Evolutionary conservation across 768 basidiomycete genomes (phyloP).

Genomic region (Hypholoma fasciculare): DNA sequence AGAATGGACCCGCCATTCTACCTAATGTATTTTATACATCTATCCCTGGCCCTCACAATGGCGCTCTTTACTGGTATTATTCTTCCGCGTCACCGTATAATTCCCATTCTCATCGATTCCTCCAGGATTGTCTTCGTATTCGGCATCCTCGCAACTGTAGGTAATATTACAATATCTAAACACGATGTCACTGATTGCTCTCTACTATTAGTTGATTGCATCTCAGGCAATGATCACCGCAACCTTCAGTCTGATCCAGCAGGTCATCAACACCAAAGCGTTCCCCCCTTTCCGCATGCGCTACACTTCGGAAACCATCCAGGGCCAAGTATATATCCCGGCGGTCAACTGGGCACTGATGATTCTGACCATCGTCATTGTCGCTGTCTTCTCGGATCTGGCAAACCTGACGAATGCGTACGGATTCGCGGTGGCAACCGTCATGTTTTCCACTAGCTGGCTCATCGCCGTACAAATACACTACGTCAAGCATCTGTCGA

Average conservation of each 20-base stretch:
- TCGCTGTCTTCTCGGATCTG: constrained; percentile 57
- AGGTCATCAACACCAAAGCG: constrained; percentile 61
- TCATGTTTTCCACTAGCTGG: constrained; percentile 62
- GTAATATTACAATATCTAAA: neutral
- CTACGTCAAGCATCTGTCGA: constrained; percentile 51
- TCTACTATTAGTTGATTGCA: constrained; percentile 45
- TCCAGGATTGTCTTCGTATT: constrained; percentile 55
- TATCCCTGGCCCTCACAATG: constrained; percentile 57
- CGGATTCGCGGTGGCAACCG: constrained; percentile 65
- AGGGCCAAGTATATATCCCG: constrained; percentile 70
- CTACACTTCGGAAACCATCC: constrained; percentile 59
- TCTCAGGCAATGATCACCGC: constrained; percentile 74
- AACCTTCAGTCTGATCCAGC: constrained; percentile 61
- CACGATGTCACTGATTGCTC: neutral
- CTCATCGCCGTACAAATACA: constrained; percentile 58
- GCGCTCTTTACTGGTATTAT: constrained; percentile 50
- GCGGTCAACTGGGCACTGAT: constrained; percentile 60
- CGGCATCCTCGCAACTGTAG: constrained; percentile 62
- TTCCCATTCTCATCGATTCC: no score
- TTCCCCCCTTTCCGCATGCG: constrained; percentile 58
- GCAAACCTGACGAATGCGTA: constrained; percentile 57
- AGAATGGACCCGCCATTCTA: constrained; percentile 47
- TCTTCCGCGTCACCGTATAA: no score
- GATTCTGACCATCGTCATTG: constrained; percentile 51
- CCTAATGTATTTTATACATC: constrained; percentile 61